phyloP scores from a whole-genome alignment of 176 grass and related monocot species.

The Phragmites australis region DNA sequence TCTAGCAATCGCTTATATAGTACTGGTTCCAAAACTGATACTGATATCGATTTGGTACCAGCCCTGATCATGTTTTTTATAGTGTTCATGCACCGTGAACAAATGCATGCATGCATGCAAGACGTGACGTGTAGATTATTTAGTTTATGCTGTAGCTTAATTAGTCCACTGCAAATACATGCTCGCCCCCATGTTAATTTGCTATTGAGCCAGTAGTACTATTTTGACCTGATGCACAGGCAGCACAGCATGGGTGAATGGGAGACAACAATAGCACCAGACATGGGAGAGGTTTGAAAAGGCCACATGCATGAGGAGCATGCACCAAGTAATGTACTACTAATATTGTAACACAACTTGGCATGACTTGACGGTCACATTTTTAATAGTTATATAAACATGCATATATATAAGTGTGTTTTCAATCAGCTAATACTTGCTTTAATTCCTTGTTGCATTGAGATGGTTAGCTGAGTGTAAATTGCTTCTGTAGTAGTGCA shows the following conservation, averaged over 20 bases:
- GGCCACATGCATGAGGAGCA: slow-evolving; percentile 29
- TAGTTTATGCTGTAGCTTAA: neutral
- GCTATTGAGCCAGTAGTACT: slow-evolving; percentile 3
- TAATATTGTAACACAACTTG: slow-evolving; percentile 35
- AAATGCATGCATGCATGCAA: slow-evolving; percentile 5
- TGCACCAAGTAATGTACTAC: slow-evolving; percentile 17
- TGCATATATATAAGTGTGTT: neutral
- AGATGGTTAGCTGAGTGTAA: neutral
- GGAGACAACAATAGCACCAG: slow-evolving; percentile 53
- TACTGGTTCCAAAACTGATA: no score
- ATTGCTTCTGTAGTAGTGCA: neutral
- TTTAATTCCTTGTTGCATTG: neutral
- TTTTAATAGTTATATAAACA: slow-evolving; percentile 1
- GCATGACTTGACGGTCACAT: slow-evolving; percentile 33
- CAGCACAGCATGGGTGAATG: no score
- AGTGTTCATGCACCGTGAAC: neutral
- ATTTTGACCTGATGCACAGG: slow-evolving; percentile 59
- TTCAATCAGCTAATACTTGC: neutral
- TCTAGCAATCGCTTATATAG: no score
- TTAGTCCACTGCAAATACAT: slow-evolving; percentile 1
- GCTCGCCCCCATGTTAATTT: neutral
- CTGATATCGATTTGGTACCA: no score
- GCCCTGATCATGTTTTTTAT: no score
- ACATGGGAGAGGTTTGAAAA: slow-evolving; percentile 41
- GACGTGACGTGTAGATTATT: neutral